Conservation (phyloP, 1,284 basidiomycete genomes). For the Ustilago xerochloae region DNA sequence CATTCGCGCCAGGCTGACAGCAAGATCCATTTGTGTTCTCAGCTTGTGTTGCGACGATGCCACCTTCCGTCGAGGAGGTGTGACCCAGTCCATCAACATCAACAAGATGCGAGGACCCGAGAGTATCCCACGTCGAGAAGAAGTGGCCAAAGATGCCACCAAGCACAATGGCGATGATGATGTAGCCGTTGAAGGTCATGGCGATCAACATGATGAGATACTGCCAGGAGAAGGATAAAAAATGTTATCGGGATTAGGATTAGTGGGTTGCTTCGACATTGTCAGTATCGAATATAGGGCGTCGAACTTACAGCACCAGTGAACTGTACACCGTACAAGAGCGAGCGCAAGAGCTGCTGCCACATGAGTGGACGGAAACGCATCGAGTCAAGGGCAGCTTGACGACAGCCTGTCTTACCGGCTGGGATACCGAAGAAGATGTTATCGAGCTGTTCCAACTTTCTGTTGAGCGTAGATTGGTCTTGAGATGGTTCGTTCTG, state of each 20-base stretch:
- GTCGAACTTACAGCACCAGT: constrained; percentile 52
- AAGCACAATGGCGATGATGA: constrained; percentile 59
- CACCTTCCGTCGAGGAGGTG: constrained; percentile 10
- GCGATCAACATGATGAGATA: constrained; percentile 64
- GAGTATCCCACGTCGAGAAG: constrained; percentile 58
- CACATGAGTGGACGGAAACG: constrained; percentile 42
- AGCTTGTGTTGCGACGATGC: background rate
- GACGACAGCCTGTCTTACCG: constrained; percentile 13
- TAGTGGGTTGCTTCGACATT: background rate
- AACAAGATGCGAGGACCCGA: constrained; percentile 38
- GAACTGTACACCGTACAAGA: constrained; percentile 59
- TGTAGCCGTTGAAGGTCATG: constrained; percentile 65
- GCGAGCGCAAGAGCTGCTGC: constrained; percentile 58
- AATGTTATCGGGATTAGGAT: background rate
- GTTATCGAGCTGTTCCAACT: constrained; percentile 34
- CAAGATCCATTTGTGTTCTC: constrained; percentile 5
- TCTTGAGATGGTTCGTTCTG: constrained; percentile 24
- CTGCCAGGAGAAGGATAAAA: background rate
- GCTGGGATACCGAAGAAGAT: constrained; percentile 44
- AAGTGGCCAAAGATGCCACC: constrained; percentile 63
- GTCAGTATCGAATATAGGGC: background rate
- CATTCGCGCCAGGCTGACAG: constrained; percentile 12
- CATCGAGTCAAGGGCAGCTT: constrained; percentile 42
- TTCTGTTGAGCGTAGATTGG: constrained; percentile 13
- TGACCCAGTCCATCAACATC: constrained; percentile 35